Percentiles rank a stretch among this genome's conserved stretches.
Conservation (phyloP, 768 basidiomycete genomes). For the Dioszegia aurantiaca region DNA sequence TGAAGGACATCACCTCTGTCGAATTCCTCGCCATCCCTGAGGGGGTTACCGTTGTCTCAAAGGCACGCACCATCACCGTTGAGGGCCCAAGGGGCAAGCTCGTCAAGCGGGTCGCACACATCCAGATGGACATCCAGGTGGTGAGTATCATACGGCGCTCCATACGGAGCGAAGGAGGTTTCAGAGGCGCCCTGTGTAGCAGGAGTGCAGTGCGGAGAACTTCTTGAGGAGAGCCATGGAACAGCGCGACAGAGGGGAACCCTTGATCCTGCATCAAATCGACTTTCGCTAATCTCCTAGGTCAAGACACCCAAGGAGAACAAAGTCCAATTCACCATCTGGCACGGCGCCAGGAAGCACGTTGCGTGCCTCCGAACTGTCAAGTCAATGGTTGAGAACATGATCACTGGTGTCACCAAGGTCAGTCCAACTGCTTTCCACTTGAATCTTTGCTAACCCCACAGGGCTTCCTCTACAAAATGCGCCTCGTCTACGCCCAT, state of each 20-base stretch:
- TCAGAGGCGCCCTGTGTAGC: too few species aligned
- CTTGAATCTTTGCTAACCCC: neutral
- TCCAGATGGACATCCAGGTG: conserved; percentile 54
- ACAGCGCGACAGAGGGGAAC: neutral
- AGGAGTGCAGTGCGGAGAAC: too few species aligned
- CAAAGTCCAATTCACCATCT: conserved; percentile 86
- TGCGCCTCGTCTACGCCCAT: conserved; percentile 99
- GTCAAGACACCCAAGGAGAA: conserved; percentile 60
- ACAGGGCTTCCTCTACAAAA: conserved; percentile 99
- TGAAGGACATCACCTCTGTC: conserved; percentile 53
- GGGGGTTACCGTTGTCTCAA: conserved; percentile 78
- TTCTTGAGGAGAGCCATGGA: neutral
- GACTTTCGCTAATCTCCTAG: conserved; percentile 22
- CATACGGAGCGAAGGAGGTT: too few species aligned
- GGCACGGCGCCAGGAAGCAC: conserved; percentile 98
- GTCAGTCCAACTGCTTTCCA: conserved; percentile 53
- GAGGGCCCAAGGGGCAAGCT: conserved; percentile 89
- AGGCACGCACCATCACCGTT: conserved; percentile 87
- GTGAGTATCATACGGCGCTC: too few species aligned
- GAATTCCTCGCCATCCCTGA: conserved; percentile 55
- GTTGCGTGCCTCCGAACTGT: conserved; percentile 97
- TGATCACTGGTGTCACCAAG: conserved; percentile 96
- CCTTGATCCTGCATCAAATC: neutral
- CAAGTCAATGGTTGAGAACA: conserved; percentile 90
- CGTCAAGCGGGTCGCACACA: conserved; percentile 65